phyloP scores from a whole-genome alignment of 176 grass and related monocot species.

The Lolium perenne region DNA sequence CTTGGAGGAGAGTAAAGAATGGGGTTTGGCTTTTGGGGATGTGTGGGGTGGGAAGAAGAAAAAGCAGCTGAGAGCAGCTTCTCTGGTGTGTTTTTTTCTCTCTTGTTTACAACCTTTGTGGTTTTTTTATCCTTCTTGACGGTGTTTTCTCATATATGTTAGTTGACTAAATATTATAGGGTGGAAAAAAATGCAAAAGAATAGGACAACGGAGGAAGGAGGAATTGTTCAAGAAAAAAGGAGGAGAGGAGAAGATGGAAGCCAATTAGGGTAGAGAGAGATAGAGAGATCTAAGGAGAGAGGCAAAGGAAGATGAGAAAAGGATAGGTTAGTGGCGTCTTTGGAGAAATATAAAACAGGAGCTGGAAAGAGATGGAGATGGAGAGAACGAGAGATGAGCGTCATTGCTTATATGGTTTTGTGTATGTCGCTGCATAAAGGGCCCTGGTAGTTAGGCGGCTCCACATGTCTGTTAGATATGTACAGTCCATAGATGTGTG shows the following conservation, averaged over 20 bases:
- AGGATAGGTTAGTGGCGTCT: conserved; percentile 47
- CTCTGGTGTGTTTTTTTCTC: conserved; percentile 17
- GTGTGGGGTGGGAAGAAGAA: conserved; percentile 45
- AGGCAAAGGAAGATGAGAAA: conserved; percentile 36
- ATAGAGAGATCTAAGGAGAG: background rate
- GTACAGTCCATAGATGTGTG: background rate
- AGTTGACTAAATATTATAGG: conserved; percentile 31
- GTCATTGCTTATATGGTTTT: background rate
- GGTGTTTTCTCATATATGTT: conserved; percentile 45
- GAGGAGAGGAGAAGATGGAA: conserved; percentile 29
- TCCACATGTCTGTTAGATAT: background rate
- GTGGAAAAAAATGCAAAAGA: background rate
- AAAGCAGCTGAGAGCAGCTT: background rate
- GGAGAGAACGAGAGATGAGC: background rate
- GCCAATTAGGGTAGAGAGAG: conserved; percentile 28
- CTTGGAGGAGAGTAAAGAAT: conserved; percentile 73
- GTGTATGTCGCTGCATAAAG: background rate
- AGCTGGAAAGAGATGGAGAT: conserved; percentile 29
- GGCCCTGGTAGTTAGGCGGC: background rate
- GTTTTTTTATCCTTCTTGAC: conserved; percentile 47
- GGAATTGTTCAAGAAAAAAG: background rate
- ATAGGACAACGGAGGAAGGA: conserved; percentile 9
- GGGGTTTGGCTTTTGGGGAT: conserved; percentile 50
- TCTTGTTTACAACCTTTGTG: background rate
- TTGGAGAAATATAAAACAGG: conserved; percentile 59